Evolutionary conservation across 257 asterid species (phyloP), one percentile per base, ranked within the genome.

Genomic region (Buddleja alternifolia): DNA sequence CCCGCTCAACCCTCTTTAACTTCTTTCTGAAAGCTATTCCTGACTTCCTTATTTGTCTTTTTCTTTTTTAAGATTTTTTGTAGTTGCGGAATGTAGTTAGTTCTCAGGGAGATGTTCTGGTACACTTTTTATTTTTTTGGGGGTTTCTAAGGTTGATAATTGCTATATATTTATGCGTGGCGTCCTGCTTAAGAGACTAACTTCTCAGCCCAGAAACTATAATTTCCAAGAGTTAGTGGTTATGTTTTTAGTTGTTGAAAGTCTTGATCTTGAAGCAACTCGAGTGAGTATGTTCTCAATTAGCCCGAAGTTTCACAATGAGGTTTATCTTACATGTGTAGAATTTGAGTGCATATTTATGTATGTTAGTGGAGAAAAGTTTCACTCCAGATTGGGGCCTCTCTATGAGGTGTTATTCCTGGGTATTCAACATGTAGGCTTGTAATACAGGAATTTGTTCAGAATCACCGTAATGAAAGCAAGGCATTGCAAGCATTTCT

Each of bases 221-320:
- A 65, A 59, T 71, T 78, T 73, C 54, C 39, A 8, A 64, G 15
- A 60, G 32, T 62, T 46, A 34, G 74, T 23, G 36, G 8, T 17
- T 39, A 14, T 44, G 46, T 25, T 41, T 57, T 15, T 32, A 23
- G 40, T 44, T 53, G 62, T 36, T 44, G 60, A 32, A 41, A 65
- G 16, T 60, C 36, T 59, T 10, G 19, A 36, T 46, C 73, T 59
- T 69, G 66, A 74, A 73, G 58, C 67, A 41, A 44, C 23, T 21
- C 2, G 14, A 42, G 25, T 50, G 48, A 21, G 45, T 21, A n/a
- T n/a, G n/a, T n/a, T n/a, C n/a, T n/a, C n/a, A n/a, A n/a, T n/a
- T n/a, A n/a, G n/a, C n/a, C n/a, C n/a, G n/a, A n/a, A n/a, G n/a
- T n/a, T n/a, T n/a, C n/a, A n/a, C n/a, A n/a, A n/a, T n/a, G n/a